phyloP scores from a whole-genome alignment of 2,329 filamentous ascomycete genomes.

The Amphichorda felina region DNA sequence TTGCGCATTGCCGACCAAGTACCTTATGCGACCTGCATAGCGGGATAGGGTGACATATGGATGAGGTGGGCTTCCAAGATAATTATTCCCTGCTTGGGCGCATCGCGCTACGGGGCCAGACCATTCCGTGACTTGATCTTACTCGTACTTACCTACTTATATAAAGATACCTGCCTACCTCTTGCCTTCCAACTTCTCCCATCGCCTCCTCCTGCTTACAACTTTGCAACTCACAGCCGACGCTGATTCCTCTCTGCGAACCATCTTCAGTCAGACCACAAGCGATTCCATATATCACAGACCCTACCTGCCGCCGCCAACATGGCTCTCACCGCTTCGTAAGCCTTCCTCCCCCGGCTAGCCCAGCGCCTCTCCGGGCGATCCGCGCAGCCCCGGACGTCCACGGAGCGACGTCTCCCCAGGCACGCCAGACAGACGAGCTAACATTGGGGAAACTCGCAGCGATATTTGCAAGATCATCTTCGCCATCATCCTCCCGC shows the following conservation, averaged over 20 bases:
- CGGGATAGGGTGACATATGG: no score
- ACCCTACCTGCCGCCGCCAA: constrained; percentile 14
- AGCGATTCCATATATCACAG: not conserved
- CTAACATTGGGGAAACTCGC: constrained; percentile 2
- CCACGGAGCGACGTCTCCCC: not conserved
- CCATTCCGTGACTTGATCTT: no score
- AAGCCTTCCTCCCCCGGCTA: constrained; percentile 14
- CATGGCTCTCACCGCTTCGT: constrained; percentile 51
- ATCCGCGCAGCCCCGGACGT: no score
- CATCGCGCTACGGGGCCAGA: no score
- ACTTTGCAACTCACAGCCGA: not conserved
- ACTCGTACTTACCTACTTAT: no score
- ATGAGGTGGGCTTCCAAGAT: no score
- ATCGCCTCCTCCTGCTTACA: not conserved
- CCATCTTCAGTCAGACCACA: not conserved
- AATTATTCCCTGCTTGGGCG: no score
- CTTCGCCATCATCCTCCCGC: constrained; percentile 80
- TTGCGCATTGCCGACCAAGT: no score
- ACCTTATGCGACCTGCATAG: no score
- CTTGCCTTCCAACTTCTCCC: not conserved
- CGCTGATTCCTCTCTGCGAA: not conserved
- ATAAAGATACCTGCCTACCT: not conserved
- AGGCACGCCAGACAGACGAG: not conserved
- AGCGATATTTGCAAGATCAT: constrained; percentile 58
- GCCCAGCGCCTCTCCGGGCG: not conserved